Evolutionary conservation across 1,284 basidiomycete species (phyloP), one percentile per base, ranked within the genome.

Genomic region (Pyrrhoderma lamaoense): DNA sequence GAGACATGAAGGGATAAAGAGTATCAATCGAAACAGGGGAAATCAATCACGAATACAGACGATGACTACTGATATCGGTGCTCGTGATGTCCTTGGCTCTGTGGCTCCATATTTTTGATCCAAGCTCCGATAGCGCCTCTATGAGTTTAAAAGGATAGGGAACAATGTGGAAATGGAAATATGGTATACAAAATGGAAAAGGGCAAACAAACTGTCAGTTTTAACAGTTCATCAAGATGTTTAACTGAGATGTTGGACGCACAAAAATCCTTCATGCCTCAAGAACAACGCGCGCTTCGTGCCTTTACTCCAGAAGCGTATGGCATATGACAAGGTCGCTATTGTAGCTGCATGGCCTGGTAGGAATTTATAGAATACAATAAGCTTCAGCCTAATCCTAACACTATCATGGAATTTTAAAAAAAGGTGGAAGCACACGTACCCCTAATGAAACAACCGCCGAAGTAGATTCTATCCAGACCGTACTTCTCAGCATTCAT

Each of bases 401-500:
- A 58, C 37, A 45, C 31, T 45, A 45, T 34, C n/a, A 14, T n/a
- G 31, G 48, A 42, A n/a, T n/a, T n/a, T n/a, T 46, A 45, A 35
- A 42, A 14, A 27, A 40, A 21, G 19, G 25, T 9, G 22, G 11
- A 34, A 34, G 18, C 5, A 40, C 21, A 27, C 46, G 19, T 62
- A 91, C 93, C 95, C 73, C 96, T 82, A 67, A 99, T 99, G 70
- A 99, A 99, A 70, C 91, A 98, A 2, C 96, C 96, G 13, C 95
- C 93, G 75, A 99, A 99, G 73, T 98, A 99, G 60, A 99, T 98
- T 62, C 91, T 82, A 62, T 98, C 92, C 53, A 99, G 70, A 57
- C 92, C 88, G 67, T 98, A 97, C 75, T 99, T 98, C 68, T 99
- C 96, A 45, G 96, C 96, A 64, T 99, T 99, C 95, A 99, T 97